phyloP scores from a whole-genome alignment of 345 rosid genomes.

The Pistacia atlantica region DNA sequence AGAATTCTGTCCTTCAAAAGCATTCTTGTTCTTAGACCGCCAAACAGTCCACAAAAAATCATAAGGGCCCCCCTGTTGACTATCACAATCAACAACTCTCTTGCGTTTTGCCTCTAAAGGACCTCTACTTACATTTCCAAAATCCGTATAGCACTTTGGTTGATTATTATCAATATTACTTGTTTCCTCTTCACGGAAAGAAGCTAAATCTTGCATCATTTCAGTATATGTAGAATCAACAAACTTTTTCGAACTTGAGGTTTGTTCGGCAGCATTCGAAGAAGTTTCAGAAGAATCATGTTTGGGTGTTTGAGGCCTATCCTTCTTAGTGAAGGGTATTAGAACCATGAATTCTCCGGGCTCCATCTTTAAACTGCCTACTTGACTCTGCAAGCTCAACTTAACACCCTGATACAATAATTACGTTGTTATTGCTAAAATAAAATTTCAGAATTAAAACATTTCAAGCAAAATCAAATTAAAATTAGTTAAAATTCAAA shows the following conservation, averaged over 20 bases:
- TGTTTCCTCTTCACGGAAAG: slow-evolving; percentile 32
- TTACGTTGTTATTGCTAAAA: background rate
- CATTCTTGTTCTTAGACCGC: slow-evolving; percentile 43
- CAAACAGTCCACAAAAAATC: slow-evolving; percentile 51
- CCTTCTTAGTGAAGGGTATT: slow-evolving; percentile 71
- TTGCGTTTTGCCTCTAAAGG: slow-evolving; percentile 44
- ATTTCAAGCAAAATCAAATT: background rate
- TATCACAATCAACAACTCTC: slow-evolving; percentile 28
- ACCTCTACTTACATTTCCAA: slow-evolving; percentile 24
- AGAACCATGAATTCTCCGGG: slow-evolving; percentile 67
- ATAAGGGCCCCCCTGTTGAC: slow-evolving; percentile 34
- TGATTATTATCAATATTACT: slow-evolving; percentile 2
- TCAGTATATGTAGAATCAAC: slow-evolving; percentile 63
- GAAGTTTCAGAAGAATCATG: slow-evolving; percentile 40
- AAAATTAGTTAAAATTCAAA: background rate
- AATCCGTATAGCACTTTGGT: background rate
- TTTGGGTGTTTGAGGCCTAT: slow-evolving; percentile 30
- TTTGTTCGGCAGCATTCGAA: slow-evolving; percentile 14
- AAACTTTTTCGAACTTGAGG: slow-evolving; percentile 36
- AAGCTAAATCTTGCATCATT: slow-evolving; percentile 54
- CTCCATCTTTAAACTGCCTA: slow-evolving; percentile 34
- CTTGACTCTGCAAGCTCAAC: slow-evolving; percentile 44
- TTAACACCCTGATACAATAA: slow-evolving; percentile 58
- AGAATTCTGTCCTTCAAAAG: slow-evolving; percentile 47
- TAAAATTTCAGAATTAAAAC: background rate